phyloP scores from a whole-genome alignment of 805 yeast genomes.

The Candida golubevii region DNA sequence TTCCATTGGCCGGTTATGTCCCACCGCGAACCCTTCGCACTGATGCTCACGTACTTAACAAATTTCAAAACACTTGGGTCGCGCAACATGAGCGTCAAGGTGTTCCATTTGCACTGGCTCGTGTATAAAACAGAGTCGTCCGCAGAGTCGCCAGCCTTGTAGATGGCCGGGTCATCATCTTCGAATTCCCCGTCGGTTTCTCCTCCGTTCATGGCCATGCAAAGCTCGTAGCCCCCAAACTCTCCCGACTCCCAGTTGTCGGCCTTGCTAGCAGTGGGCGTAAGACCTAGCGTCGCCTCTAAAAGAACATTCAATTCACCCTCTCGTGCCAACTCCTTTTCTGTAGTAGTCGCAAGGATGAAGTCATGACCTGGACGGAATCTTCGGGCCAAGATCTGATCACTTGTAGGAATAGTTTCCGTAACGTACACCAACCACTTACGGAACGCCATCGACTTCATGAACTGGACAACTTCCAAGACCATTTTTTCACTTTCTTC shows the following conservation, averaged over 20 bases:
- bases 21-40: constrained; percentile 91
- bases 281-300: constrained; percentile 78
- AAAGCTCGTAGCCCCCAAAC: constrained; percentile 89
- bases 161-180: constrained; percentile 83
- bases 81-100: constrained; percentile 68
- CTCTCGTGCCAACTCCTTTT: constrained; percentile 32
- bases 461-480: constrained; percentile 51
- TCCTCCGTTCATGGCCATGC: constrained; percentile 62
- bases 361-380: constrained; percentile 95
- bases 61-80: constrained; percentile 87
- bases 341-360: constrained; percentile 74
- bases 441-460: constrained; percentile 58
- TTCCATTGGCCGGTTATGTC: constrained; percentile 82
- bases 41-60: constrained; percentile 83
- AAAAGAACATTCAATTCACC: constrained; percentile 44
- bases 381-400: constrained; percentile 70
- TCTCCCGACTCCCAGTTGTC: constrained; percentile 87
- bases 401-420: constrained; percentile 54
- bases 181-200: constrained; percentile 44
- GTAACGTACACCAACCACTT: constrained; percentile 69
- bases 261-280: constrained; percentile 56
- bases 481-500: constrained; percentile 38
- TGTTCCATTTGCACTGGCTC: constrained; percentile 80
- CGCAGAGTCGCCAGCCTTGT: constrained; percentile 49
- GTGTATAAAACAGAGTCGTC: constrained; percentile 76